Percentiles rank a stretch among this genome's conserved stretches.
These are phyloP conservation scores for Xylaria longipes DNA, from an alignment of 495 filamentous ascomycete genomes.

Conservation along the genomic window DNA sequence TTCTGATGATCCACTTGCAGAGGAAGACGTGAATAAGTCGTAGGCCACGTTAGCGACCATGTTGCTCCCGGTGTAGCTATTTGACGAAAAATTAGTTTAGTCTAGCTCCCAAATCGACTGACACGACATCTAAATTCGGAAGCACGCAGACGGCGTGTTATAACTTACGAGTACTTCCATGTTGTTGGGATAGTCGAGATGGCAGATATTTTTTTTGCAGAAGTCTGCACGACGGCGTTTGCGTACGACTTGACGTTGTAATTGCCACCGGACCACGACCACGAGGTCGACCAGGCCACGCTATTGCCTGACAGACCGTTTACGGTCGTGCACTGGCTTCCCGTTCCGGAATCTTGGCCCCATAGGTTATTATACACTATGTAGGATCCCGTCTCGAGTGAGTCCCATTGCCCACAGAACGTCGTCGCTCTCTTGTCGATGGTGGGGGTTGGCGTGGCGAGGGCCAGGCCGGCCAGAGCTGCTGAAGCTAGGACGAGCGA, in stretches of 20 bases:
- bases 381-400: constrained; percentile 51
- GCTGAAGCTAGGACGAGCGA: constrained; percentile 27
- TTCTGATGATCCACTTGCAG: constrained; percentile 50
- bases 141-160: not conserved
- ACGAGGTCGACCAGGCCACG: constrained; percentile 63
- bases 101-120: no score
- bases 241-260: constrained; percentile 67
- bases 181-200: constrained; percentile 58
- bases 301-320: constrained; percentile 50
- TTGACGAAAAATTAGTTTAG: not conserved
- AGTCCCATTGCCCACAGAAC: constrained; percentile 59
- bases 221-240: constrained; percentile 56
- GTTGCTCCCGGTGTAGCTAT: constrained; percentile 60
- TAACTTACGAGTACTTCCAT: constrained; percentile 60
- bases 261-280: constrained; percentile 61
- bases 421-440: constrained; percentile 50
- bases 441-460: constrained; percentile 48
- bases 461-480: constrained; percentile 42
- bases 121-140: not conserved
- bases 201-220: constrained; percentile 53
- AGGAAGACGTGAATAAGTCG: constrained; percentile 65
- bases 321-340: constrained; percentile 64
- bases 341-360: constrained; percentile 54
- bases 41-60: constrained; percentile 70
- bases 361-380: constrained; percentile 64